phyloP scores from a whole-genome alignment of 805 yeast species.

The Brettanomyces nanus region DNA sequence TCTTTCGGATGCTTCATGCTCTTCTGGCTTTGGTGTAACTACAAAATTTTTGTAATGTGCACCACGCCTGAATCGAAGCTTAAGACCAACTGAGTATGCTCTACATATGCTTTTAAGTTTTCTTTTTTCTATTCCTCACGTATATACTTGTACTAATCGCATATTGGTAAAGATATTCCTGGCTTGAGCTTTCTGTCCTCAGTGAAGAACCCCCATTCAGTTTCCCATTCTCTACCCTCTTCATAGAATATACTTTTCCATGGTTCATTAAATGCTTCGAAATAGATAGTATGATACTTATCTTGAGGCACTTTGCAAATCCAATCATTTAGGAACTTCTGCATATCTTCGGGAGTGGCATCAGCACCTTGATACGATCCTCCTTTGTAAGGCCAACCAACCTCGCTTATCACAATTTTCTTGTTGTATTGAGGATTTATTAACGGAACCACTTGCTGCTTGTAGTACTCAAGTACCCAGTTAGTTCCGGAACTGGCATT shows the following conservation, averaged over 20 bases:
- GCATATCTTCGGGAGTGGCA: conserved; percentile 39
- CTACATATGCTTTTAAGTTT: conserved; percentile 5
- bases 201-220: conserved; percentile 63
- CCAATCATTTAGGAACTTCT: conserved; percentile 43
- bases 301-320: conserved; percentile 34
- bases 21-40: conserved; percentile 80
- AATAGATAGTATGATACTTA: conserved; percentile 45
- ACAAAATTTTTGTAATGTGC: conserved; percentile 33
- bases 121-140: not conserved
- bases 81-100: conserved; percentile 13
- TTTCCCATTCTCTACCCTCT: conserved; percentile 47
- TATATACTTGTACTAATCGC: too few relatives aligned
- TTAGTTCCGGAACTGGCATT: conserved; percentile 35
- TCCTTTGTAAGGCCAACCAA: conserved; percentile 69
- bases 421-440: conserved; percentile 17
- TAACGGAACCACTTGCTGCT: conserved; percentile 34
- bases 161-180: conserved; percentile 34
- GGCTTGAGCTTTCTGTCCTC: conserved; percentile 38
- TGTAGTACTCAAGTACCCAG: conserved; percentile 45
- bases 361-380: conserved; percentile 38
- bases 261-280: conserved; percentile 68
- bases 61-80: conserved; percentile 14
- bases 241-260: conserved; percentile 53
- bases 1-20: conserved; percentile 68
- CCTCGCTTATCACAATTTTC: conserved; percentile 45